Base-by-base conservation (phyloP, 306 rosid species). In the Styphnolobium japonicum region DNA sequence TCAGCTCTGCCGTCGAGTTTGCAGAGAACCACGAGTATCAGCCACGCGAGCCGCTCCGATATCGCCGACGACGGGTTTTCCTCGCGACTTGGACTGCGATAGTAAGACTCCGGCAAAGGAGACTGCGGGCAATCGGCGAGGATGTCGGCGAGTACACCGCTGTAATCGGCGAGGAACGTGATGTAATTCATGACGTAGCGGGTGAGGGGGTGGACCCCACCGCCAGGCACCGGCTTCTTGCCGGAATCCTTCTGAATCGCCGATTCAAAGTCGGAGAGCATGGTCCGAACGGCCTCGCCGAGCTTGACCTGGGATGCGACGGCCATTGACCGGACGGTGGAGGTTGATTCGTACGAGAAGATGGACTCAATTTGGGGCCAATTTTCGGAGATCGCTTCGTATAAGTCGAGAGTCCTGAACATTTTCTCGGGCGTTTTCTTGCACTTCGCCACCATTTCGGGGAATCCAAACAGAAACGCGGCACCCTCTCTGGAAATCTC, bases 171-270 rank as follows among this genome's bases (percentile, higher is more conserved):
- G 4, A 95, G 90, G 58, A 91, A 66, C 0, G 90, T 15, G 5
- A 95, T 27, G 75, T 95, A 95, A 53, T 92, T 91, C 97, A 95
- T 89, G 5, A 90, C 97, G 80, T 95, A 90, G 11, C 94, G 90
- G 19, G 97, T 92, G 49, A 94, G 90, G 0, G 97, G 95, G 60
- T 94, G 98, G 58, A 90, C 75, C 0, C 92, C 97, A 23, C 97
- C 97, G 15, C 87, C 84, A 0, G 90, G 90, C 1, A 87, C 78
- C 0, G 84, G 55, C n/a, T 49, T 75, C 80, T 84, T 88, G 7
- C 94, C 86, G 2, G 84, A 16, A 2, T 92, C 94, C 80, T 91
- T 92, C 79, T 87, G 92, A 22, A 95, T 90, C 1, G 92, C 91
- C 5, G 86, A 8, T 73, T 94, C 97, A 80, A 94, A 94, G 23